Percentiles rank a stretch among this genome's conserved stretches.
These are phyloP conservation scores for Diutina rugosa DNA, from an alignment of 1,139 yeast genomes.

Conservation along the genomic window DNA sequence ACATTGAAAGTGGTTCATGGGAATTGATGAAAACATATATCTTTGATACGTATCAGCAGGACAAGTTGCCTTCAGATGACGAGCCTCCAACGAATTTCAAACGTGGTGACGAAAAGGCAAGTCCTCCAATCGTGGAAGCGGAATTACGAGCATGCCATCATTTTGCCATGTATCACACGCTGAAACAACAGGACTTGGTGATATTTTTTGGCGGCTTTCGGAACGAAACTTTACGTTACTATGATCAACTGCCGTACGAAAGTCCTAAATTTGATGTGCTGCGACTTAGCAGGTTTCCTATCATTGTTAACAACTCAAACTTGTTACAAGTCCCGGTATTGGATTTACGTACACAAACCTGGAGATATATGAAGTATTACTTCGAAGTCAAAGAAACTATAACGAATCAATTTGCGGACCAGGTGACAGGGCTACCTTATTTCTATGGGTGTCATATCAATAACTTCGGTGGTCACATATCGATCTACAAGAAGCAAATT, in stretches of 20 bases:
- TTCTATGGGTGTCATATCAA: constrained; percentile 20
- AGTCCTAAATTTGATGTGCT: constrained; percentile 26
- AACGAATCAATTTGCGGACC: constrained; percentile 8
- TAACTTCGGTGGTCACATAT: constrained; percentile 20
- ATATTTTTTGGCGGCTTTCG: constrained; percentile 29
- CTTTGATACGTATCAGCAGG: constrained; percentile 22
- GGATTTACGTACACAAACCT: constrained; percentile 29
- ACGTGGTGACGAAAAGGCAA: constrained; percentile 13
- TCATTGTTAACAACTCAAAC: constrained; percentile 14
- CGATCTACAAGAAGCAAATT: constrained; percentile 23
- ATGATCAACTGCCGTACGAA: constrained; percentile 17
- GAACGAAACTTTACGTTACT: constrained; percentile 22
- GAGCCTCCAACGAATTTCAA: constrained; percentile 13
- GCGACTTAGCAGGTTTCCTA: constrained; percentile 18
- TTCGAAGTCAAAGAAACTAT: constrained; percentile 13
- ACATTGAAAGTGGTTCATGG: constrained; percentile 25
- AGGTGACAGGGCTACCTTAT: constrained; percentile 10
- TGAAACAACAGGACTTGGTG: constrained; percentile 24
- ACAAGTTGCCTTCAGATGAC: constrained; percentile 17
- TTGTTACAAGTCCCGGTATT: constrained; percentile 22
- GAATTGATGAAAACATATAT: constrained; percentile 19
- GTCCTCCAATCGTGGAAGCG: constrained; percentile 24
- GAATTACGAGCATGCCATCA: constrained; percentile 33
- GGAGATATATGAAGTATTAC: constrained; percentile 26
- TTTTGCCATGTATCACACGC: constrained; percentile 21